Evolutionary conservation across 768 basidiomycete genomes (phyloP).

Genomic region (Sporobolomyces pararoseus): DNA sequence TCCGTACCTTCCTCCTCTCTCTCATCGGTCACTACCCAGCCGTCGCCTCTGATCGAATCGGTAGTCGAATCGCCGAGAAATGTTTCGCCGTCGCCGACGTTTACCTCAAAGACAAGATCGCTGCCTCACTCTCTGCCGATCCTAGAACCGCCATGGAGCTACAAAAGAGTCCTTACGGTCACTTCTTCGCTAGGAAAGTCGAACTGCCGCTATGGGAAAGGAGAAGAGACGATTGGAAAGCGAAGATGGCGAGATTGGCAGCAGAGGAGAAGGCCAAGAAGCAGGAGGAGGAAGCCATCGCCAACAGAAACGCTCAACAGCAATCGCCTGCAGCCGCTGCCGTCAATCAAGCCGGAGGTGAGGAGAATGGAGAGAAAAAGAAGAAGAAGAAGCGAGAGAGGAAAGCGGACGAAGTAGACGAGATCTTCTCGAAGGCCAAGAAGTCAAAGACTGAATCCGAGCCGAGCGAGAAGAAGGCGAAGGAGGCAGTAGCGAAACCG

Average conservation of each 20-base stretch:
- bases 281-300: slow-evolving; percentile 1
- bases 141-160: slow-evolving; percentile 59
- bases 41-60: slow-evolving; percentile 84
- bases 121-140: slow-evolving; percentile 63
- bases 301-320: not conserved
- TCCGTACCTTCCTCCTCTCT: slow-evolving; percentile 66
- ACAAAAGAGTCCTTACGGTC: slow-evolving; percentile 74
- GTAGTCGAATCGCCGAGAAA: slow-evolving; percentile 83
- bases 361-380: not conserved
- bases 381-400: slow-evolving; percentile 36
- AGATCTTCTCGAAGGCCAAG: slow-evolving; percentile 33
- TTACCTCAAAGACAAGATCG: slow-evolving; percentile 94
- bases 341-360: not conserved
- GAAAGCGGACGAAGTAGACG: slow-evolving; percentile 39
- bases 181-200: slow-evolving; percentile 75
- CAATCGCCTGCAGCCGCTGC: not conserved
- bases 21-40: slow-evolving; percentile 74
- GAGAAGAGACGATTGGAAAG: slow-evolving; percentile 79
- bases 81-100: slow-evolving; percentile 89
- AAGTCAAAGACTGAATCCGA: slow-evolving; percentile 22
- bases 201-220: slow-evolving; percentile 73
- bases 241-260: slow-evolving; percentile 54
- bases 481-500: not conserved
- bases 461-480: not conserved
- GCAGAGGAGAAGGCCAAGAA: slow-evolving; percentile 28